Conservation (phyloP, 2,329 filamentous ascomycete genomes). For the Bipolaris bicolor region DNA sequence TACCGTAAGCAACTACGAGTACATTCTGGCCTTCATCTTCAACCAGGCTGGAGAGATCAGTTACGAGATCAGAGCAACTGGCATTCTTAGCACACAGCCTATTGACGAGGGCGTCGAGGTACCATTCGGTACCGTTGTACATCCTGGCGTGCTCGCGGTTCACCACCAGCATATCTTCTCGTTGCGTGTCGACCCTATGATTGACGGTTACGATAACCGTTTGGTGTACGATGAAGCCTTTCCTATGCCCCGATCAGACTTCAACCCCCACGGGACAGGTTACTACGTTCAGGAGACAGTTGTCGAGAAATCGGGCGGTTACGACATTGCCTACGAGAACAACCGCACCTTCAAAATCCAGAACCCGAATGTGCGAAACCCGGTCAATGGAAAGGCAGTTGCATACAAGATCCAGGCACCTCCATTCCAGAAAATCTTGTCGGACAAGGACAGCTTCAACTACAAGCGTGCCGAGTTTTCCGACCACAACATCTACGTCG, state of each 20-base stretch:
- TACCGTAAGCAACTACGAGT: slow-evolving; percentile 75
- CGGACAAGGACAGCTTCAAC: slow-evolving; percentile 60
- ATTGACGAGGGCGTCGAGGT: slow-evolving; percentile 70
- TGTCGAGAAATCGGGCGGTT: slow-evolving; percentile 57
- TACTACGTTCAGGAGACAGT: slow-evolving; percentile 57
- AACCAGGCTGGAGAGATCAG: slow-evolving; percentile 71
- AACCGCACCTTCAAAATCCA: slow-evolving; percentile 59
- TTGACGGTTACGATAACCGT: slow-evolving; percentile 56
- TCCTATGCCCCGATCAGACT: slow-evolving; percentile 62
- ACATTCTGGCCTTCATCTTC: slow-evolving; percentile 74
- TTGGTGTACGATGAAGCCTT: slow-evolving; percentile 61
- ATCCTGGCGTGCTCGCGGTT: slow-evolving; percentile 70
- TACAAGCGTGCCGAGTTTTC: slow-evolving; percentile 66
- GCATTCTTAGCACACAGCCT: slow-evolving; percentile 70
- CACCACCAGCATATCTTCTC: slow-evolving; percentile 80
- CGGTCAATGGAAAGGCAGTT: slow-evolving; percentile 56
- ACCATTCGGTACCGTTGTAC: slow-evolving; percentile 71
- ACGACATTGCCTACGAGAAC: slow-evolving; percentile 54
- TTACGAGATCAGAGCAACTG: slow-evolving; percentile 72
- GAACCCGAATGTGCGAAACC: slow-evolving; percentile 53
- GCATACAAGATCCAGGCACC: slow-evolving; percentile 59
- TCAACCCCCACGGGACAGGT: slow-evolving; percentile 63
- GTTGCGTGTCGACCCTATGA: slow-evolving; percentile 56
- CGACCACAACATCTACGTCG: slow-evolving; percentile 64
- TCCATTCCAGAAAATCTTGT: slow-evolving; percentile 58